These are phyloP conservation scores for Aspergillus diversus DNA, from an alignment of 495 filamentous ascomycete species.

Conservation along the genomic window DNA sequence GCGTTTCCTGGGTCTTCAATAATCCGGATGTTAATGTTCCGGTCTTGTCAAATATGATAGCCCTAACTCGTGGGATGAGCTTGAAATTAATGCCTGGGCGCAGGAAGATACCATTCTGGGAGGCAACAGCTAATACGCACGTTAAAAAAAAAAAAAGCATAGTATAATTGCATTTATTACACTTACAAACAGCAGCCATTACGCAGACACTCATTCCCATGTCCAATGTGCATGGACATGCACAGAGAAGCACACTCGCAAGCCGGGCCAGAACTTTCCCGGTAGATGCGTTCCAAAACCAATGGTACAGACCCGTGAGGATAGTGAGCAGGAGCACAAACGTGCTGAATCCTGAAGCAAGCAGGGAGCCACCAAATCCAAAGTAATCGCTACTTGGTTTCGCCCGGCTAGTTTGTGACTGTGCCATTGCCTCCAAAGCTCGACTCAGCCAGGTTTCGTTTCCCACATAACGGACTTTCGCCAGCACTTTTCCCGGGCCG, in stretches of 20 bases:
- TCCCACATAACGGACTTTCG: neutral
- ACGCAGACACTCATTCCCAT: neutral
- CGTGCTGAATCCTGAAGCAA: neutral
- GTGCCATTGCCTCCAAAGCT: neutral
- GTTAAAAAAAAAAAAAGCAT: no score
- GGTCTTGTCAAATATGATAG: neutral
- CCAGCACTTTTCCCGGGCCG: neutral
- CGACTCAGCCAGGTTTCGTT: neutral
- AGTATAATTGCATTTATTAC: neutral
- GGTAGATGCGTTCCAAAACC: neutral
- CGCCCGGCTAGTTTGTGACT: neutral
- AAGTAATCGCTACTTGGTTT: neutral
- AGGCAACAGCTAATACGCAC: neutral
- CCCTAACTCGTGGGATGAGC: neutral
- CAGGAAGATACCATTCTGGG: neutral
- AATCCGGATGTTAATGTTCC: neutral
- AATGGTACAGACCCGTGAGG: neutral
- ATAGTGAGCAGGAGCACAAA: neutral
- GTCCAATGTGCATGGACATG: neutral
- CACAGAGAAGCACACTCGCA: neutral
- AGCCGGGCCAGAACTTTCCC: neutral
- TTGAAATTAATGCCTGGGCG: neutral
- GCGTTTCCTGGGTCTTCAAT: neutral
- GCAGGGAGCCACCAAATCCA: neutral
- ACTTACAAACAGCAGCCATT: neutral